A percentile compares a stretch with the other conserved stretches of the same genome.
These are phyloP conservation scores for Rasamsonia emersonii DNA, from an alignment of 2,329 filamentous ascomycete species.

Conservation along the genomic window DNA sequence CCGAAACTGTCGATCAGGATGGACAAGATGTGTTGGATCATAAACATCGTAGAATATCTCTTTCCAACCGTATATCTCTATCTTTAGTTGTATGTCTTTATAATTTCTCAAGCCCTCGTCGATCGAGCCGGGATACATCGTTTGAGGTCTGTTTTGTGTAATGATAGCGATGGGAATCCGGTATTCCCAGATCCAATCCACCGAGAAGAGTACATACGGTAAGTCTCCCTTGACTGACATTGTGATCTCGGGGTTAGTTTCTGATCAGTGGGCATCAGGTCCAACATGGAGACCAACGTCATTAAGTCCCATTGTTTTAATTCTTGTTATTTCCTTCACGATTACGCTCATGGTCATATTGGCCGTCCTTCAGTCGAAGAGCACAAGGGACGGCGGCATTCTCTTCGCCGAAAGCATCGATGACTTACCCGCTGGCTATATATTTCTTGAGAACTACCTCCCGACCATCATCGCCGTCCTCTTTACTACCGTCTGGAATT, in stretches of 20 bases:
- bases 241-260: background rate
- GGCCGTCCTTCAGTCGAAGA: conserved; percentile 37
- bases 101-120: no score
- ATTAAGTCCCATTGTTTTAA: conserved; percentile 29
- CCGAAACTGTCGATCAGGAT: no score
- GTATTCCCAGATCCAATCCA: no score
- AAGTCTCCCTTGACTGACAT: background rate
- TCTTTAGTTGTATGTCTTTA: no score
- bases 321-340: conserved; percentile 27
- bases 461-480: conserved; percentile 48
- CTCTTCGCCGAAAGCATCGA: conserved; percentile 28
- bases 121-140: no score
- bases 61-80: no score
- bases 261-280: background rate
- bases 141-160: no score
- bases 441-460: conserved; percentile 41
- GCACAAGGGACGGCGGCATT: conserved; percentile 34
- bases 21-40: no score
- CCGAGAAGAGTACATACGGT: background rate
- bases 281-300: conserved; percentile 31
- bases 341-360: conserved; percentile 36
- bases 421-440: conserved; percentile 27
- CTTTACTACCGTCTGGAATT: conserved; percentile 50
- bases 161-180: no score
- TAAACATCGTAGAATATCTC: no score